These are phyloP conservation scores for Cocos nucifera DNA, from an alignment of 176 grass and related monocot genomes.

Conservation along the genomic window DNA sequence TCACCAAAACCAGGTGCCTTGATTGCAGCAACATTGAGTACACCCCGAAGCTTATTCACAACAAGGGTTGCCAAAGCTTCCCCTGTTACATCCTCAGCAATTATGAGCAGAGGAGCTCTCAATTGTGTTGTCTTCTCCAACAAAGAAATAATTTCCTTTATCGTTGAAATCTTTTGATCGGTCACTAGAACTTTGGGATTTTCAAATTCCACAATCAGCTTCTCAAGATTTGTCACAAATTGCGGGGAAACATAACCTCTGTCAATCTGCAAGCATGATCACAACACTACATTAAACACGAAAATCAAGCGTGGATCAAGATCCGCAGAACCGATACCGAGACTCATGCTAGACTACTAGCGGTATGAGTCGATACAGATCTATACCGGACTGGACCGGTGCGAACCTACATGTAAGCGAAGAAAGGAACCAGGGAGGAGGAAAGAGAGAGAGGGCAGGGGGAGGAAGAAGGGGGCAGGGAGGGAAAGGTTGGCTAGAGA, in stretches of 20 bases:
- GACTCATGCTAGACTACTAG: too few species aligned
- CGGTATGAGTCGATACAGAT: too few species aligned
- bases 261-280: constrained; percentile 42
- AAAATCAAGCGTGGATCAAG: too few species aligned
- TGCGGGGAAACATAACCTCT: constrained; percentile 61
- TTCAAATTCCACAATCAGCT: constrained; percentile 65
- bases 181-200: constrained; percentile 64
- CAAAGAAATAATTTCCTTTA: constrained; percentile 66
- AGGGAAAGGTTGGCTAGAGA: too few species aligned
- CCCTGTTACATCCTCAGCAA: constrained; percentile 58
- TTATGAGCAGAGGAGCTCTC: constrained; percentile 50
- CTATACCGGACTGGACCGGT: too few species aligned
- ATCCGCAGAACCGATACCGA: too few species aligned
- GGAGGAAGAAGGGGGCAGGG: too few species aligned
- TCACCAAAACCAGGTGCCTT: constrained; percentile 76
- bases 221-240: constrained; percentile 65
- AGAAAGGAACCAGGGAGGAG: too few species aligned
- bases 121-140: constrained; percentile 56
- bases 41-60: constrained; percentile 64
- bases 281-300: not conserved
- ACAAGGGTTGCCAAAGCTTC: constrained; percentile 67
- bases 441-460: too few species aligned
- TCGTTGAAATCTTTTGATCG: constrained; percentile 65
- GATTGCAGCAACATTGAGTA: constrained; percentile 59
- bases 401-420: too few species aligned